Conservation (phyloP, 352 stramenopile species). For the Saprolegnia parasitica region DNA sequence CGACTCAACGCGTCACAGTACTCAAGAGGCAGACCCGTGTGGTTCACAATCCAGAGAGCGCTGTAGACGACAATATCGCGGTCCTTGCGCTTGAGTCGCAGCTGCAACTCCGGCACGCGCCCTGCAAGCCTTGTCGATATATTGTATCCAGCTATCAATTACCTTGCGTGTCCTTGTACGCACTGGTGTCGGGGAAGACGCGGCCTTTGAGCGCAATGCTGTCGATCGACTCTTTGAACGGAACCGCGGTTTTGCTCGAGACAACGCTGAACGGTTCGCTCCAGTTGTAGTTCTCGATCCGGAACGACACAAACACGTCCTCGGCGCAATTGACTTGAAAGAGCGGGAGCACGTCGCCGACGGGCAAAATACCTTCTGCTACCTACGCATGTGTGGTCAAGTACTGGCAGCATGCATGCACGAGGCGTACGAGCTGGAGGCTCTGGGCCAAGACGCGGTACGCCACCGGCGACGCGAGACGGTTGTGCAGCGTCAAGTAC, state of each 20-base stretch:
- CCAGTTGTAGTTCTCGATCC: conserved; percentile 87
- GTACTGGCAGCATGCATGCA: neutral
- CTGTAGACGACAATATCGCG: conserved; percentile 82
- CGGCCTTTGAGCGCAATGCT: conserved; percentile 61
- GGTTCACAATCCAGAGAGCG: conserved; percentile 86
- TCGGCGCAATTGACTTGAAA: conserved; percentile 73
- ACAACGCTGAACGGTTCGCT: conserved; percentile 72
- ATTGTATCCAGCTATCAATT: conserved; percentile 9
- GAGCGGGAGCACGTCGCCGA: conserved; percentile 74
- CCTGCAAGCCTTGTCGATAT: conserved; percentile 58
- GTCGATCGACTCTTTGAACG: conserved; percentile 76
- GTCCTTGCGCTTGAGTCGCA: conserved; percentile 76
- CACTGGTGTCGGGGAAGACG: conserved; percentile 35
- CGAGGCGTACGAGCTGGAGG: conserved; percentile 56
- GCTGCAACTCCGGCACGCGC: conserved; percentile 75
- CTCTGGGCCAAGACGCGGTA: conserved; percentile 80
- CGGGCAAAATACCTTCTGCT: conserved; percentile 76
- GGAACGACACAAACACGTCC: conserved; percentile 74
- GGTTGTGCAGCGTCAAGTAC: conserved; percentile 81
- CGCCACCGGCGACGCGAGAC: conserved; percentile 70
- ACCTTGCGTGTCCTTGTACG: conserved; percentile 17
- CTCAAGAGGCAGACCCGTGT: conserved; percentile 76
- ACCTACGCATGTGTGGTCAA: conserved; percentile 29
- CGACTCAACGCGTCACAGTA: conserved; percentile 81
- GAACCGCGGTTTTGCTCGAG: conserved; percentile 63